Evolutionary conservation across 768 basidiomycete genomes (phyloP).

Genomic region (Panaeolus papilionaceus): DNA sequence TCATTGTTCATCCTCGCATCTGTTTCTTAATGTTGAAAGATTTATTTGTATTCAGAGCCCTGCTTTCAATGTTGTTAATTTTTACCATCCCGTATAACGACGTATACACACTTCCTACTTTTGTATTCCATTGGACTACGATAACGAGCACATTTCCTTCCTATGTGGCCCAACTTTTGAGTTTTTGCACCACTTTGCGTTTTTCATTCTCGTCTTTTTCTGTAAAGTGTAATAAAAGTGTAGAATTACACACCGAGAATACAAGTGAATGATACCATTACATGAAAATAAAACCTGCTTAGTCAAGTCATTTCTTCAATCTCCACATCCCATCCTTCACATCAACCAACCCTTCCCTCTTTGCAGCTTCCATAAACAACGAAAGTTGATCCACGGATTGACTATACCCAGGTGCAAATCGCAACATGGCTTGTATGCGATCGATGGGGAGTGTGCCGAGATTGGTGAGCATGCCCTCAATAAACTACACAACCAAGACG

Average conservation of each 20-base stretch:
- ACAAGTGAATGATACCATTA: not conserved
- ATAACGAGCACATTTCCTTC: not conserved
- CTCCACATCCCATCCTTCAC: constrained; percentile 77
- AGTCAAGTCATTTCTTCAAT: constrained; percentile 35
- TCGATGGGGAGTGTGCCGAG: constrained; percentile 77
- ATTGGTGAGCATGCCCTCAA: constrained; percentile 92
- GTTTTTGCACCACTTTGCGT: not conserved
- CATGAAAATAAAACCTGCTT: not conserved
- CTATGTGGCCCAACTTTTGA: too few relatives aligned
- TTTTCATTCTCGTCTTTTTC: not conserved
- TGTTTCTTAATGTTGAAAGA: not conserved
- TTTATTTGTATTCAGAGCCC: not conserved
- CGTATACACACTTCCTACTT: not conserved
- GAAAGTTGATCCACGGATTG: constrained; percentile 80
- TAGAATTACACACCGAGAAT: not conserved
- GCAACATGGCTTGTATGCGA: constrained; percentile 90
- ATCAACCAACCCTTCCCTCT: constrained; percentile 76
- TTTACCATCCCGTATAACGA: not conserved
- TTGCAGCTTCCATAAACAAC: constrained; percentile 81
- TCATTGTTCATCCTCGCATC: not conserved
- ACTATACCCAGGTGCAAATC: constrained; percentile 84
- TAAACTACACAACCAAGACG: constrained; percentile 57
- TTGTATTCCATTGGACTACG: not conserved
- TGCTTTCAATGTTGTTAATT: constrained; percentile 1
- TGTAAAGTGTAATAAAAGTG: not conserved